phyloP scores from a whole-genome alignment of 495 filamentous ascomycete genomes.

The Glutinoglossum americanum region DNA sequence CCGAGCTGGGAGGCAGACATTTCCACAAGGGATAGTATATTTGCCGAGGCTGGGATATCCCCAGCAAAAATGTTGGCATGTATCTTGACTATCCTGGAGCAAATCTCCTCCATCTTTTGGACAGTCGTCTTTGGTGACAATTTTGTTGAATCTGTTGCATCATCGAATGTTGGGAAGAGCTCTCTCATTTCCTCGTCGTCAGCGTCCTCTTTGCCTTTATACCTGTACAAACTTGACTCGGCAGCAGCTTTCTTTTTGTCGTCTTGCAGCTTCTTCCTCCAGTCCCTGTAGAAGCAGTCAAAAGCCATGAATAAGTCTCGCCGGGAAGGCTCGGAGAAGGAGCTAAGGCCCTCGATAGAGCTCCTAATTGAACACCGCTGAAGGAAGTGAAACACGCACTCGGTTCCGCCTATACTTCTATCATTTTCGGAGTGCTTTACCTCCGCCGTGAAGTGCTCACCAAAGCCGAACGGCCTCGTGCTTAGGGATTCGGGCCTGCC shows the following conservation, averaged over 20 bases:
- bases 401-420: neutral
- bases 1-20: slow-evolving; percentile 6
- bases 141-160: slow-evolving; percentile 6
- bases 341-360: neutral
- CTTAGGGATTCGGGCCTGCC: slow-evolving; percentile 15
- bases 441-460: neutral
- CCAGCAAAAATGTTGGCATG: neutral
- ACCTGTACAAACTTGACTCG: slow-evolving; percentile 58
- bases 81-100: neutral
- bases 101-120: neutral
- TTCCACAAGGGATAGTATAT: slow-evolving; percentile 7
- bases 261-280: slow-evolving; percentile 48
- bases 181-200: slow-evolving; percentile 56
- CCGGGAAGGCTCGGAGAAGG: neutral
- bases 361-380: neutral
- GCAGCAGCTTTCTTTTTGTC: slow-evolving; percentile 51
- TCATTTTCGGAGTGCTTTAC: neutral
- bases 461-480: neutral
- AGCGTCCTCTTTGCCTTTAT: slow-evolving; percentile 52
- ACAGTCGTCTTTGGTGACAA: neutral
- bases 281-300: slow-evolving; percentile 48
- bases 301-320: slow-evolving; percentile 15
- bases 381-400: neutral
- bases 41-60: slow-evolving; percentile 18
- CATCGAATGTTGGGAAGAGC: slow-evolving; percentile 63